A percentile compares a stretch with the other conserved stretches of the same genome.
phyloP scores from a whole-genome alignment of 2,329 filamentous ascomycete species.

The Diaporthe vexans region DNA sequence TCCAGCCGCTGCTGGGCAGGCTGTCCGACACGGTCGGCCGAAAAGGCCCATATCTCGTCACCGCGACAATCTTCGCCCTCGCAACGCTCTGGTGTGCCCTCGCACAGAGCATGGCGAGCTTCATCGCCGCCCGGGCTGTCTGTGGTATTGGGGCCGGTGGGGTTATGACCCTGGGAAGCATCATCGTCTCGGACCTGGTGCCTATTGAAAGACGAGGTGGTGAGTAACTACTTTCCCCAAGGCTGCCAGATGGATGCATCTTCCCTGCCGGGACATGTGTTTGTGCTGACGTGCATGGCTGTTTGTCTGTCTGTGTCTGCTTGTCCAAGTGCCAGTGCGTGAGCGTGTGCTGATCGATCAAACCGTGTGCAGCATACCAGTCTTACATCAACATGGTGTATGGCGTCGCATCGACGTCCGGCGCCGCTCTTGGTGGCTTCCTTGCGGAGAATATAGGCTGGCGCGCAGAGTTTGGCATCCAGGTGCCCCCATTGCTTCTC shows the following conservation, averaged over 20 bases:
- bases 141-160: slow-evolving; percentile 83
- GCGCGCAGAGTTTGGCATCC: slow-evolving; percentile 79
- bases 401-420: slow-evolving; percentile 70
- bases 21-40: slow-evolving; percentile 81
- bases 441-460: slow-evolving; percentile 80
- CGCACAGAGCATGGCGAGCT: slow-evolving; percentile 75
- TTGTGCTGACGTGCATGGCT: neutral
- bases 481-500: slow-evolving; percentile 66
- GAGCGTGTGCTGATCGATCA: neutral
- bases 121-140: slow-evolving; percentile 78
- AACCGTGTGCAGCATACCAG: slow-evolving; percentile 68
- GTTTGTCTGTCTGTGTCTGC: neutral
- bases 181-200: slow-evolving; percentile 81
- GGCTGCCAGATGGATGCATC: slow-evolving; percentile 2
- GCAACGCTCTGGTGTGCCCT: slow-evolving; percentile 79
- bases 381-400: slow-evolving; percentile 77
- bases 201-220: slow-evolving; percentile 73
- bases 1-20: slow-evolving; percentile 81
- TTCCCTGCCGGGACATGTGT: neutral
- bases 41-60: slow-evolving; percentile 74
- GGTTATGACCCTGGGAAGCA: slow-evolving; percentile 76
- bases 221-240: neutral
- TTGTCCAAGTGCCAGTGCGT: neutral
- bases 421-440: slow-evolving; percentile 78
- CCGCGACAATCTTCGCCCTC: slow-evolving; percentile 72